phyloP scores from a whole-genome alignment of 2,329 filamentous ascomycete species.

The Fusarium goolgardi region DNA sequence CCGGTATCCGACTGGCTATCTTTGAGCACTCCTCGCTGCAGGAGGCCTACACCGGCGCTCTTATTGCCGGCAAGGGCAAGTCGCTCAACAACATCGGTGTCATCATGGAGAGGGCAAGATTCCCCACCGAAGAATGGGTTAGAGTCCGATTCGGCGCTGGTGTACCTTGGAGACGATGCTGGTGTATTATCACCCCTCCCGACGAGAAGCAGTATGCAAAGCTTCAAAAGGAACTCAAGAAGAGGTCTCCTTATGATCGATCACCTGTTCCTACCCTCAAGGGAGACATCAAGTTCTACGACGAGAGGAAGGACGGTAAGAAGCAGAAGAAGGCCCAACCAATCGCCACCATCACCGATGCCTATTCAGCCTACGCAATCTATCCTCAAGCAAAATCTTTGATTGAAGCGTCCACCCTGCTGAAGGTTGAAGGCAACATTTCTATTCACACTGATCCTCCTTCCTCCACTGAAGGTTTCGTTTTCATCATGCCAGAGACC shows the following conservation, averaged over 20 bases:
- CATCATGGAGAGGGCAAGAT: conserved; percentile 84
- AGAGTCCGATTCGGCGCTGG: conserved; percentile 95
- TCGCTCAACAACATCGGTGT: conserved; percentile 86
- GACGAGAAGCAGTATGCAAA: conserved; percentile 93
- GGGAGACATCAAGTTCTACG: conserved; percentile 95
- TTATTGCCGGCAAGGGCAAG: conserved; percentile 96
- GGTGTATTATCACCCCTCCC: conserved; percentile 93
- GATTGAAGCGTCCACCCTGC: conserved; percentile 91
- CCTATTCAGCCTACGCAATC: conserved; percentile 92
- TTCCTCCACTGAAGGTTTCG: conserved; percentile 87
- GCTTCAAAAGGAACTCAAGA: conserved; percentile 83
- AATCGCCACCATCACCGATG: conserved; percentile 90
- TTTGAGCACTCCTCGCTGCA: conserved; percentile 93
- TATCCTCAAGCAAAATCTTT: conserved; percentile 95
- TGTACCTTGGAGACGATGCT: conserved; percentile 95
- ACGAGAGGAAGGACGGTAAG: conserved; percentile 77
- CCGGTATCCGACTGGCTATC: conserved; percentile 91
- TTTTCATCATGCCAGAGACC: conserved; percentile 97
- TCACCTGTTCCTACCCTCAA: conserved; percentile 74
- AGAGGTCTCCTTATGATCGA: conserved; percentile 84
- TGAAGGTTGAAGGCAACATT: conserved; percentile 93
- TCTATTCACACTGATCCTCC: conserved; percentile 85
- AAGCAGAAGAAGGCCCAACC: conserved; percentile 92
- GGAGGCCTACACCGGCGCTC: conserved; percentile 94
- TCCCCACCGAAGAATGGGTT: conserved; percentile 91